Evolutionary conservation across 441 rosid genomes (phyloP).

Genomic region (Adansonia rubrostipa): DNA sequence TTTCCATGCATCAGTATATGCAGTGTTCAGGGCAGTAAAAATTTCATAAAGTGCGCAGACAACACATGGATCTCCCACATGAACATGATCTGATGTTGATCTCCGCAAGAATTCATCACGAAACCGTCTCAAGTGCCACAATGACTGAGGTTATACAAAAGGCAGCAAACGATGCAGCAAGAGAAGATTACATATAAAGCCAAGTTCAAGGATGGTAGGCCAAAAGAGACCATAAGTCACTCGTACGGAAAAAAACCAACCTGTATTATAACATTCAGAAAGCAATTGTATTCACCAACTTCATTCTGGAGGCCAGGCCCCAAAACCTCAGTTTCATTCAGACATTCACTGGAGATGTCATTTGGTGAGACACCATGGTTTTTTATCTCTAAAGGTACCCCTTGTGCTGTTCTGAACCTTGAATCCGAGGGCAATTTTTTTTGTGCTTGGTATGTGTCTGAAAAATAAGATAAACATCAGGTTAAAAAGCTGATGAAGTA

Average conservation of each 20-base stretch:
- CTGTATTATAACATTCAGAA: conserved; percentile 97
- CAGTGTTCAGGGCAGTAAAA: conserved; percentile 65
- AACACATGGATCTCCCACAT: conserved; percentile 95
- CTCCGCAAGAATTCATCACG: conserved; percentile 79
- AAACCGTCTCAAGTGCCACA: conserved; percentile 87
- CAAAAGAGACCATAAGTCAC: conserved; percentile 10
- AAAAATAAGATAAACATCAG: conserved; percentile 36
- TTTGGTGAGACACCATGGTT: conserved; percentile 38
- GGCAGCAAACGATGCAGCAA: conserved; percentile 20
- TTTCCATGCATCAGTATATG: conserved; percentile 55
- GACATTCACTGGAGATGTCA: conserved; percentile 40
- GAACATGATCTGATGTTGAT: conserved; percentile 70
- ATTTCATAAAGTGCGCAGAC: conserved; percentile 83
- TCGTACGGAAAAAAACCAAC: conserved; percentile 35
- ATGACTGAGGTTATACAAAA: conserved; percentile 59
- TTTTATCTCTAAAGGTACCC: conserved; percentile 40
- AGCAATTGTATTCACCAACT: conserved; percentile 96
- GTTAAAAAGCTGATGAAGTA: conserved; percentile 22
- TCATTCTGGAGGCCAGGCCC: conserved; percentile 94
- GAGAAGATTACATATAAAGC: conserved; percentile 22
- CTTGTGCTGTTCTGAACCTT: conserved; percentile 37
- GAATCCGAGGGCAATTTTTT: conserved; percentile 45
- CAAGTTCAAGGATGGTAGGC: background rate
- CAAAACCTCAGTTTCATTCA: conserved; percentile 45
- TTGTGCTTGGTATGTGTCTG: conserved; percentile 70